These are phyloP conservation scores for Kockovaella imperatae DNA, from an alignment of 768 basidiomycete species.

Conservation along the genomic window DNA sequence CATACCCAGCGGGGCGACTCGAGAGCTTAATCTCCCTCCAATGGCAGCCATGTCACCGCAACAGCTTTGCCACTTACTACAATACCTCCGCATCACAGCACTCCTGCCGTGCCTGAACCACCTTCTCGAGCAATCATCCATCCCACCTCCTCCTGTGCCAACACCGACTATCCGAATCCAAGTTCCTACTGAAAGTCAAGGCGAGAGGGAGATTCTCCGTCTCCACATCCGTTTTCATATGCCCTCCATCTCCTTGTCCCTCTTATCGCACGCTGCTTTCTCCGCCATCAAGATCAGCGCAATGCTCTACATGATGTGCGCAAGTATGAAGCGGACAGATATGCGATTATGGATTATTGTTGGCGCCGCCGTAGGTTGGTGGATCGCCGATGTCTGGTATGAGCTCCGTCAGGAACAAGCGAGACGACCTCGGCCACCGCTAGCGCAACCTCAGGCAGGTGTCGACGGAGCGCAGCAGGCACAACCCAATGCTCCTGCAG, in stretches of 20 bases:
- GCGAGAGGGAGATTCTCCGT: no score
- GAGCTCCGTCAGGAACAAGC: conserved; percentile 1
- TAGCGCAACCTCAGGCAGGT: not conserved
- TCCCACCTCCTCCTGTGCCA: conserved; percentile 1
- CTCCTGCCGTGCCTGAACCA: conserved; percentile 16
- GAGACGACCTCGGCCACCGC: not conserved
- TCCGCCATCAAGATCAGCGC: conserved; percentile 16
- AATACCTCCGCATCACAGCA: conserved; percentile 26
- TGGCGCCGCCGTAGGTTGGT: conserved; percentile 23
- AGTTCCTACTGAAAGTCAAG: not conserved
- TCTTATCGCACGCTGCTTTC: conserved; percentile 18
- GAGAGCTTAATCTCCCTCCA: conserved; percentile 22
- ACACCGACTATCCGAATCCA: conserved; percentile 1
- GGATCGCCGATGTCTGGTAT: conserved; percentile 15
- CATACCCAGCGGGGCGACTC: conserved; percentile 12
- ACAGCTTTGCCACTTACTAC: conserved; percentile 20
- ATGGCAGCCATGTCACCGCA: conserved; percentile 6
- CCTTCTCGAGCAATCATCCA: conserved; percentile 3
- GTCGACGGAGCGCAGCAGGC: not conserved
- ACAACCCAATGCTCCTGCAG: not conserved
- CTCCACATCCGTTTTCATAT: not conserved
- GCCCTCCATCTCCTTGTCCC: conserved; percentile 10
- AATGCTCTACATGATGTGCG: conserved; percentile 34
- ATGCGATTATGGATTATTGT: conserved; percentile 23
- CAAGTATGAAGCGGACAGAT: conserved; percentile 31